Evolutionary conservation across 805 yeast genomes (phyloP), one percentile per base, ranked within the genome.

Genomic region (Candida namnaoensis): DNA sequence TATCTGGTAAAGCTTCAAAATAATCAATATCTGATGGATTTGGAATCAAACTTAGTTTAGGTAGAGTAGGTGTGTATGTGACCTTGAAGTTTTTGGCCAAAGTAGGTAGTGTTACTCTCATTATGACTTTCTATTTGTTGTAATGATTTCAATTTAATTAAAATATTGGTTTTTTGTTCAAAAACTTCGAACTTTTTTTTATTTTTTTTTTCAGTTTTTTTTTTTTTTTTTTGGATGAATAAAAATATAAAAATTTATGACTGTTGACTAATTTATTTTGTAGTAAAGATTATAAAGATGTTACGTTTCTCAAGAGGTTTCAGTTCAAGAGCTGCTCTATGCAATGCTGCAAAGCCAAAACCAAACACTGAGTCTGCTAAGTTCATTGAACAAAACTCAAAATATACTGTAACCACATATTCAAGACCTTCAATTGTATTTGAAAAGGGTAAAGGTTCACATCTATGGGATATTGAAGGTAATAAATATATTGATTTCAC

Each of bases 401-500:
- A 53, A 8, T 80, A 65, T 57, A 71, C 80, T 9, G 90, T 82
- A 8, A 80, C 93, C 5, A 86, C 95, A 0, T 87, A 88, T 56
- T 74, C 88, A 10, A 76, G 90, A 53, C 95, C 95, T 11, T 69
- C 78, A 37, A 61, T 88, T 39, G 84, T 88, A 14, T 70, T 91
- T 43, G 78, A 82, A 38, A 82, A 80, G 45, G 99, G 96, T 32
- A 63, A 78, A 51, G 96, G 95, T 15, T 76, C 88, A n/a, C 69
- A 69, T 41, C 59, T 93, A 41, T 88, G 80, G 69, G 99, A 93
- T 60, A 62, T 82, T 38, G 88, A 86, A 52, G 82, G 83, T 45
- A 71, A 77, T 34, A 73, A 82, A 57, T 93, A 82, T 56, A 71
- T 93, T 39, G 99, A 93, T 58, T 91, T 93, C 63, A 81, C 91